A percentile compares a stretch with the other conserved stretches of the same genome.
Evolutionary conservation across 2,329 filamentous ascomycete genomes (phyloP).

Genomic region (Blastomyces percursus): DNA sequence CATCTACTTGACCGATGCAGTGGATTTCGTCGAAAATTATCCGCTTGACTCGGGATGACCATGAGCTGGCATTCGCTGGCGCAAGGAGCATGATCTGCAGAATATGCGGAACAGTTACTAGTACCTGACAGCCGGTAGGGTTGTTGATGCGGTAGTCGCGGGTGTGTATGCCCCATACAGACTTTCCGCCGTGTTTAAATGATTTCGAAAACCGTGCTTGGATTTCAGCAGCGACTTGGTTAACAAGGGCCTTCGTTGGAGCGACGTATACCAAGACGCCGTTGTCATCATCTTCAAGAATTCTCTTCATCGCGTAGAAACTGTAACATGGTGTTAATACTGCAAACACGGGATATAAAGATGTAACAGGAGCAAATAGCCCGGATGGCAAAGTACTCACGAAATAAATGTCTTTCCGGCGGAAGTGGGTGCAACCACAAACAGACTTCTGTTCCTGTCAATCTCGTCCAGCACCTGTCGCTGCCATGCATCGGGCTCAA

Average conservation of each 20-base stretch:
- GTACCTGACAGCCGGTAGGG: conserved; percentile 58
- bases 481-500: conserved; percentile 69
- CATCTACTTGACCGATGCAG: conserved; percentile 64
- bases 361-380: neutral
- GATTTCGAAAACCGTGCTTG: conserved; percentile 62
- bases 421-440: conserved; percentile 67
- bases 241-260: conserved; percentile 70
- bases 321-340: conserved; percentile 12
- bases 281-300: conserved; percentile 57
- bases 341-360: neutral
- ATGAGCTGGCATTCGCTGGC: conserved; percentile 53
- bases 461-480: conserved; percentile 61
- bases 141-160: conserved; percentile 66
- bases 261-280: conserved; percentile 67
- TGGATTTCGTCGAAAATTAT: conserved; percentile 80
- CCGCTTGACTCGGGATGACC: conserved; percentile 57
- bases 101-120: conserved; percentile 69
- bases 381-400: conserved; percentile 14
- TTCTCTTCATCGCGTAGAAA: conserved; percentile 72
- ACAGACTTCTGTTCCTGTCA: conserved; percentile 57
- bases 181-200: conserved; percentile 49
- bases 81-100: conserved; percentile 63
- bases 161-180: conserved; percentile 70
- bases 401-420: conserved; percentile 76
- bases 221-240: conserved; percentile 71